These are phyloP conservation scores for Solanum virginianum DNA, from an alignment of 257 asterid species.

Conservation along the genomic window DNA sequence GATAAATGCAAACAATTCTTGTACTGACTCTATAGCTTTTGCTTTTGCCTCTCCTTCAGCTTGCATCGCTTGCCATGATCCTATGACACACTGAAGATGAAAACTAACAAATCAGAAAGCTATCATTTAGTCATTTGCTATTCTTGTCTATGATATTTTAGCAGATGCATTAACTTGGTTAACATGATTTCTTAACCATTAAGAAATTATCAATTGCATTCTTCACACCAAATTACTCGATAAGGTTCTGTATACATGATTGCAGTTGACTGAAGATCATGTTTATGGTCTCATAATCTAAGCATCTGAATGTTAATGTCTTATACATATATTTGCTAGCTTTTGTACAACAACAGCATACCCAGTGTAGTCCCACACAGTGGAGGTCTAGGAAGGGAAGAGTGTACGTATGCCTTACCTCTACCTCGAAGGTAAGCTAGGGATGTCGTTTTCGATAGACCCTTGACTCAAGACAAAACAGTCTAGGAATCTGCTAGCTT, in stretches of 20 bases:
- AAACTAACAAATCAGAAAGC: not conserved
- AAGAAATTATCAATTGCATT: not conserved
- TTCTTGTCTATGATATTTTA: not conserved
- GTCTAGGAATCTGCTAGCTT: not conserved
- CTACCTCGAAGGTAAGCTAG: not conserved
- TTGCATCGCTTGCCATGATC: slow-evolving; percentile 17
- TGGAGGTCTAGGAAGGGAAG: not conserved
- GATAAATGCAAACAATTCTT: slow-evolving; percentile 4
- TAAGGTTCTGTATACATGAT: not conserved
- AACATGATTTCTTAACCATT: not conserved
- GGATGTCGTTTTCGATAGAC: not conserved
- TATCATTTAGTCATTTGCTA: not conserved
- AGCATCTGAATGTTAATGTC: not conserved
- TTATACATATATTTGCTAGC: not conserved
- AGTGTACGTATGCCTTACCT: not conserved
- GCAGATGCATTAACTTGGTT: not conserved
- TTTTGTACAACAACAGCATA: not conserved
- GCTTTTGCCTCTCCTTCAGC: slow-evolving; percentile 19
- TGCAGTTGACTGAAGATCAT: not conserved
- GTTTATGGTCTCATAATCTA: not conserved
- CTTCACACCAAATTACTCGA: not conserved
- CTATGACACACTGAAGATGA: slow-evolving; percentile 10
- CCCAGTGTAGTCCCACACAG: not conserved
- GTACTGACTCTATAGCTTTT: slow-evolving; percentile 16
- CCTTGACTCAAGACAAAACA: not conserved